Conservation (phyloP, 768 basidiomycete species). For the Podaxis carcinomalis region DNA sequence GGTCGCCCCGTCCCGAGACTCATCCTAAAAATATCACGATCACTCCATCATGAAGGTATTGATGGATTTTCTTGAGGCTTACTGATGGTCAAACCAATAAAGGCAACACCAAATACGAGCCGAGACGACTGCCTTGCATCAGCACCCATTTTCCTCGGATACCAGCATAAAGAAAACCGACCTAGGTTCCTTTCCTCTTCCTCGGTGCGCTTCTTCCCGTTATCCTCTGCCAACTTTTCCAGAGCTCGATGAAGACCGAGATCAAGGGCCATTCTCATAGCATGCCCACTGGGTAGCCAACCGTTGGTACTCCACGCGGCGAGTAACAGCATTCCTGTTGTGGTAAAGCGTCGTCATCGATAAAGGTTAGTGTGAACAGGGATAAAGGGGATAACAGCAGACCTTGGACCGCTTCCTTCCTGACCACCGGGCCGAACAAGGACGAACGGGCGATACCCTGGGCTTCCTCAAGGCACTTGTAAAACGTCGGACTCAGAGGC, state of each 20-base stretch:
- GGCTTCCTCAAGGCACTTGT: conserved; percentile 90
- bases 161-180: conserved; percentile 27
- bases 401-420: conserved; percentile 95
- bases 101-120: conserved; percentile 93
- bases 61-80: conserved; percentile 23
- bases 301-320: conserved; percentile 94
- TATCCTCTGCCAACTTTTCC: conserved; percentile 82
- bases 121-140: conserved; percentile 62
- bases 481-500: conserved; percentile 79
- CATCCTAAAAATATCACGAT: conserved; percentile 48
- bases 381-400: conserved; percentile 18
- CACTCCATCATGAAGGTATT: not conserved
- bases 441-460: conserved; percentile 94
- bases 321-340: conserved; percentile 84
- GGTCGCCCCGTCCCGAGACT: conserved; percentile 90
- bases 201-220: conserved; percentile 60
- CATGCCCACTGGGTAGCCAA: conserved; percentile 93
- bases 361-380: not conserved
- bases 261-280: conserved; percentile 94
- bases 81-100: conserved; percentile 97
- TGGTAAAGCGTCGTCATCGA: conserved; percentile 15
- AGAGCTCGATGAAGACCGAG: conserved; percentile 90
- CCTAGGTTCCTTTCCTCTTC: conserved; percentile 88
- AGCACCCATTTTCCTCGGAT: not conserved
- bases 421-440: conserved; percentile 88